phyloP scores from a whole-genome alignment of 78 protist genomes.

The Speleostelium caveatum region DNA sequence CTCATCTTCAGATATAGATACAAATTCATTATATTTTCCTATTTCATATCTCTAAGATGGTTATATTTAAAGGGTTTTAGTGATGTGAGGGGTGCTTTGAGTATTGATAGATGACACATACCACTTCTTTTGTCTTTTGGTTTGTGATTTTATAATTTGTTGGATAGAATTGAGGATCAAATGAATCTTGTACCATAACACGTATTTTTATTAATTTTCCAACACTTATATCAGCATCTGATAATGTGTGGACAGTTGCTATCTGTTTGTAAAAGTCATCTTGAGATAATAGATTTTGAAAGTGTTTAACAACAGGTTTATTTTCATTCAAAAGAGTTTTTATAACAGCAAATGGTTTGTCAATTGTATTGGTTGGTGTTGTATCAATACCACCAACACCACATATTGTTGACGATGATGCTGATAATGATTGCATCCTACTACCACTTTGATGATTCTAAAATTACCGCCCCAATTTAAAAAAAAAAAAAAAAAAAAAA shows the following conservation, averaged over 20 bases:
- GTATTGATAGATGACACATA: constrained; percentile 3
- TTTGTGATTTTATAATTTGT: constrained; percentile 32
- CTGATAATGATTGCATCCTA: no score
- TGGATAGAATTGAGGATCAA: constrained; percentile 63
- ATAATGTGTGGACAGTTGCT: constrained; percentile 5
- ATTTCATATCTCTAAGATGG: constrained; percentile 37
- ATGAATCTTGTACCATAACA: constrained; percentile 63
- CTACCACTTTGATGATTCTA: no score
- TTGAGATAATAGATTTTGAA: constrained; percentile 15
- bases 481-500: no score
- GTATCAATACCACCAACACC: no score
- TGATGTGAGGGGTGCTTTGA: no score
- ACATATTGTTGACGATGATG: no score
- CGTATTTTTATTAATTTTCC: constrained; percentile 42
- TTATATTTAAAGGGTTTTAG: background rate
- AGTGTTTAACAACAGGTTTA: constrained; percentile 7
- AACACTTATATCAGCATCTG: constrained; percentile 12
- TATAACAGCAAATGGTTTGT: no score
- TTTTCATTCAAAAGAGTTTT: no score
- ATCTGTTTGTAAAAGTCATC: constrained; percentile 4
- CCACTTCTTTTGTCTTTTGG: constrained; percentile 8
- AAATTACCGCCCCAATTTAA: no score
- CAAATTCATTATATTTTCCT: constrained; percentile 9
- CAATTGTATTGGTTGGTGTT: no score
- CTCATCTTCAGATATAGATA: constrained; percentile 2